These are phyloP conservation scores for Yamadazyma nakazawae DNA, from an alignment of 805 yeast species.

Conservation along the genomic window DNA sequence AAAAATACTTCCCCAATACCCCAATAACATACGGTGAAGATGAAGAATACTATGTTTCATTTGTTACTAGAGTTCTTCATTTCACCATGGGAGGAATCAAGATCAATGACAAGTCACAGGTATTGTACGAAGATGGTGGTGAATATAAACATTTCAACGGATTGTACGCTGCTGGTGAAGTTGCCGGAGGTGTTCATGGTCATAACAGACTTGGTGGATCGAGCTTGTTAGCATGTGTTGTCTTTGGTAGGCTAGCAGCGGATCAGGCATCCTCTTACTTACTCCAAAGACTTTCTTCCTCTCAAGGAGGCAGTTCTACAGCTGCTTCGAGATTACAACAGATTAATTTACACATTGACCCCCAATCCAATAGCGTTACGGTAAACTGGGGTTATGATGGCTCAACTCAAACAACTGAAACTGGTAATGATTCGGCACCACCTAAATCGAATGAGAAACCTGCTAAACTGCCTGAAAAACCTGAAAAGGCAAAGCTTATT, in stretches of 20 bases:
- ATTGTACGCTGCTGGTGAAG: slow-evolving; percentile 63
- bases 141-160: slow-evolving; percentile 33
- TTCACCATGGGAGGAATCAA: slow-evolving; percentile 71
- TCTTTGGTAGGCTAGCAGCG: slow-evolving; percentile 47
- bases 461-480: neutral
- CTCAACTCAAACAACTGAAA: neutral
- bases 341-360: slow-evolving; percentile 44
- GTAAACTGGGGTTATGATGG: slow-evolving; percentile 22
- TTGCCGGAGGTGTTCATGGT: slow-evolving; percentile 69
- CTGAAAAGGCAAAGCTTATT: slow-evolving; percentile 18
- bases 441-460: neutral
- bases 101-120: slow-evolving; percentile 47
- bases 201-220: slow-evolving; percentile 59
- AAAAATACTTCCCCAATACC: slow-evolving; percentile 46
- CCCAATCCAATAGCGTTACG: slow-evolving; percentile 27
- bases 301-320: neutral
- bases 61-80: slow-evolving; percentile 57
- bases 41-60: slow-evolving; percentile 47
- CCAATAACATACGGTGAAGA: slow-evolving; percentile 37
- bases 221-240: slow-evolving; percentile 57
- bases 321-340: slow-evolving; percentile 35
- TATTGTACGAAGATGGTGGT: slow-evolving; percentile 28
- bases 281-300: slow-evolving; percentile 25
- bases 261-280: slow-evolving; percentile 36
- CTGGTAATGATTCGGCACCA: neutral